phyloP scores from a whole-genome alignment of 2,329 filamentous ascomycete species.

The Apiospora arundinis region DNA sequence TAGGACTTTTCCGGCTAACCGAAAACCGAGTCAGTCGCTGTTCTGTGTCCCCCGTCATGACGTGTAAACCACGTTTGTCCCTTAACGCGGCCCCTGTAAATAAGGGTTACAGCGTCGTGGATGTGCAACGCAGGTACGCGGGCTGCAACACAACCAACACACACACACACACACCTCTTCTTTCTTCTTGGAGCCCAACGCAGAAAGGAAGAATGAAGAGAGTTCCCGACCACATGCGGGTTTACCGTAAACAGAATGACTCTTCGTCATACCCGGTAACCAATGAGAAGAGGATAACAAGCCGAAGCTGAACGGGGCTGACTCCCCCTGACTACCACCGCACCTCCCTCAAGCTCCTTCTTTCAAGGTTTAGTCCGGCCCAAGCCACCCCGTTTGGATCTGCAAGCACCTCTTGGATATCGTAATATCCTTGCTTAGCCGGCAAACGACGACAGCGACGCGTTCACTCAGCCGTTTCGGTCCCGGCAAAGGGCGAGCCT shows the following conservation, averaged over 20 bases:
- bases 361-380: constrained; percentile 9
- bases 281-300: not conserved
- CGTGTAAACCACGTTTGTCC: not conserved
- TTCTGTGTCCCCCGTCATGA: not conserved
- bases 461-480: not conserved
- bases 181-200: no score
- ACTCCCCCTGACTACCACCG: not conserved
- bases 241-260: not conserved
- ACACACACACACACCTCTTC: not conserved
- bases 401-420: not conserved
- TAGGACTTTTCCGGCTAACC: constrained; percentile 2
- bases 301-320: constrained; percentile 1
- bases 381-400: constrained; percentile 13
- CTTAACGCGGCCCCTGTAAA: not conserved
- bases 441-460: not conserved
- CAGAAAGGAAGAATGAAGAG: no score
- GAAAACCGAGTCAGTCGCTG: constrained; percentile 11
- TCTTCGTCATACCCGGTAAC: constrained; percentile 1
- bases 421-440: not conserved
- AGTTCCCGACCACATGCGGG: no score
- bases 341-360: not conserved
- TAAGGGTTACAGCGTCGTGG: constrained; percentile 14
- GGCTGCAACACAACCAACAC: constrained; percentile 5
- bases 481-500: not conserved
- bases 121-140: constrained; percentile 16